Evolutionary conservation across 2,329 filamentous ascomycete species (phyloP).

Genomic region (Cryphonectria nitschkei): DNA sequence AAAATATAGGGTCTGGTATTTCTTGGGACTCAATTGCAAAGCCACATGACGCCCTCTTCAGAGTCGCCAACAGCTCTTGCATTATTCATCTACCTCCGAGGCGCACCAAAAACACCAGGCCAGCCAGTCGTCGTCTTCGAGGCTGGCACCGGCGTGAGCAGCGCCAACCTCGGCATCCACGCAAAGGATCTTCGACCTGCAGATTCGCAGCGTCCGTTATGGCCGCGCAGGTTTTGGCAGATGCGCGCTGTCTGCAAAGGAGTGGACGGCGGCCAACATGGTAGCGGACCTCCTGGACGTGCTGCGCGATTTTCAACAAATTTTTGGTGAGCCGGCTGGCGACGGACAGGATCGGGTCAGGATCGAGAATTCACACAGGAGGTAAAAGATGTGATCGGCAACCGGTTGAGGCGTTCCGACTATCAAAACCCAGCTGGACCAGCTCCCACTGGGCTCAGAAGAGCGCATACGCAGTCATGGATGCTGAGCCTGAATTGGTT

Average conservation of each 20-base stretch:
- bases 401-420: not conserved
- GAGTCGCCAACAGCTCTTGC: not conserved
- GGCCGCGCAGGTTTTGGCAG: conserved; percentile 24
- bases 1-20: not conserved
- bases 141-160: conserved; percentile 17
- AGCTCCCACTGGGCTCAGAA: not conserved
- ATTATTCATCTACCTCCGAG: not conserved
- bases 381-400: not conserved
- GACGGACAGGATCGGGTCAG: not conserved
- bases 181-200: conserved; percentile 17
- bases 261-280: conserved; percentile 5
- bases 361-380: not conserved
- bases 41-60: not conserved
- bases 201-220: conserved; percentile 22
- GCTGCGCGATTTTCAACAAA: not conserved
- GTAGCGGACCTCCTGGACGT: not conserved
- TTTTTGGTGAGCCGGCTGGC: not conserved
- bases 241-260: not conserved
- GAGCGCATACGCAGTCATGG: conserved; percentile 11
- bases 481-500: conserved; percentile 5
- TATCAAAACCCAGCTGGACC: not conserved
- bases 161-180: conserved; percentile 16
- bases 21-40: not conserved
- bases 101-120: conserved; percentile 2
- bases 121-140: conserved; percentile 23